phyloP scores from a whole-genome alignment of 129 eudicot species.

The Escallonia rubra region DNA sequence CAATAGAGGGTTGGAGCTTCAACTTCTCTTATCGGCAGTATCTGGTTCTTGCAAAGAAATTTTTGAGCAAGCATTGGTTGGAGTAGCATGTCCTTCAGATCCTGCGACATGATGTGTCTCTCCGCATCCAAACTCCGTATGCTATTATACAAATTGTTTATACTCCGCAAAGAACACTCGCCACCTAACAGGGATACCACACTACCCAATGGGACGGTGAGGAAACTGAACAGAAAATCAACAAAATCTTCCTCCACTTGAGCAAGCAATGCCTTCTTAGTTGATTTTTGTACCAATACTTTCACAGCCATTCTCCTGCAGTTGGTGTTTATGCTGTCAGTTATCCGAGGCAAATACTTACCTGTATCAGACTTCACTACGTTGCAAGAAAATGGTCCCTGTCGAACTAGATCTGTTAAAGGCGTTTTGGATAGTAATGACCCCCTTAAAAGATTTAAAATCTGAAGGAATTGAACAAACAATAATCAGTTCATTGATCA shows the following conservation, averaged over 20 bases:
- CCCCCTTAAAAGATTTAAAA: conserved; percentile 24
- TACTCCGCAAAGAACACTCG: conserved; percentile 8
- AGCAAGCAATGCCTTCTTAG: conserved; percentile 32
- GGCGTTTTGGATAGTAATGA: conserved; percentile 26
- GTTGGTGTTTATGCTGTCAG: background rate
- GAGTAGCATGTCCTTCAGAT: conserved; percentile 20
- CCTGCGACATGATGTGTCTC: conserved; percentile 28
- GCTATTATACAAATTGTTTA: conserved; percentile 34
- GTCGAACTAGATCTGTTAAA: conserved; percentile 23
- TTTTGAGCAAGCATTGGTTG: conserved; percentile 19
- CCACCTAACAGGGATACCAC: conserved; percentile 10
- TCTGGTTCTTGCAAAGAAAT: conserved; percentile 21
- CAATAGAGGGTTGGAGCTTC: background rate
- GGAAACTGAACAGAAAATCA: conserved; percentile 39
- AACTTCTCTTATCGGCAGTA: conserved; percentile 5
- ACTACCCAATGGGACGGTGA: conserved; percentile 33
- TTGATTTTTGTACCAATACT: conserved; percentile 30
- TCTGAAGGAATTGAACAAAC: background rate
- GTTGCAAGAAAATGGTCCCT: conserved; percentile 5
- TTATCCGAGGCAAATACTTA: background rate
- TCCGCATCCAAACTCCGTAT: conserved; percentile 18
- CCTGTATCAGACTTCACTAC: background rate
- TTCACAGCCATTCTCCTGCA: conserved; percentile 15
- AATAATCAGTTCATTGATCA: no score
- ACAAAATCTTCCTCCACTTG: conserved; percentile 32